Evolutionary conservation across 768 basidiomycete genomes (phyloP), one percentile per base, ranked within the genome.

Genomic region (Leccinum fibrillosum): DNA sequence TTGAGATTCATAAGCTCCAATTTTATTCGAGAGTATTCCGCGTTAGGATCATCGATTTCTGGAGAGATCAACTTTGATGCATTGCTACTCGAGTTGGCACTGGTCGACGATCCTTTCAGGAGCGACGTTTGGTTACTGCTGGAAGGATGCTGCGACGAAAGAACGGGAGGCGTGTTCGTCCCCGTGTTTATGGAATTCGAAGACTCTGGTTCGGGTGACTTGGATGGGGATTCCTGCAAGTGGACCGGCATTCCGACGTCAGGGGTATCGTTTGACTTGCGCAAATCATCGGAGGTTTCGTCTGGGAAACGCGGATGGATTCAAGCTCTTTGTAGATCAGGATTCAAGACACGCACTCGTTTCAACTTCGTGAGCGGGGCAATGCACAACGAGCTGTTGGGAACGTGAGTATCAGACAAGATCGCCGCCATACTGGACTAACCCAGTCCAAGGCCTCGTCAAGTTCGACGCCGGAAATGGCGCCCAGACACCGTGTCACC

Each of bases 391-490:
- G 35, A 93, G 77, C 92, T 93, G 23, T 44, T 30, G 17, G 17
- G 19, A 28, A 42, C 23, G n/a, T 69, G 47, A 64, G 62, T 9
- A 47, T 32, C 53, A 39, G 49, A 34, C 26, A 25, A 51, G 21
- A 48, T 54, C 23, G 32, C 55, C 3, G 2, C 15, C 25, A 52
- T 52, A 23, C 19, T 34, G 19, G 25, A 71, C 84, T 56, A 62
- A 96, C 93, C 96, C 96, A 98, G 68, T 94, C 89, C 54, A 90
- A 81, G 10, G 91, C 93, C 53, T 93, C 89, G 15, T 98, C 95
- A n/a, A 93, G 75, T 25, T 91, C 90, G 32, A 88, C 74, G 12
- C 86, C 82, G 26, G 76, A 72, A 26, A 92, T 83, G 6, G 79
- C 72, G 52, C 76, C 73, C 48, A 98, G 72, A 69, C 93, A 97